These are phyloP conservation scores for Oehlia diaphana DNA, from an alignment of 192 early-diverging fungal genomes.

Conservation along the genomic window DNA sequence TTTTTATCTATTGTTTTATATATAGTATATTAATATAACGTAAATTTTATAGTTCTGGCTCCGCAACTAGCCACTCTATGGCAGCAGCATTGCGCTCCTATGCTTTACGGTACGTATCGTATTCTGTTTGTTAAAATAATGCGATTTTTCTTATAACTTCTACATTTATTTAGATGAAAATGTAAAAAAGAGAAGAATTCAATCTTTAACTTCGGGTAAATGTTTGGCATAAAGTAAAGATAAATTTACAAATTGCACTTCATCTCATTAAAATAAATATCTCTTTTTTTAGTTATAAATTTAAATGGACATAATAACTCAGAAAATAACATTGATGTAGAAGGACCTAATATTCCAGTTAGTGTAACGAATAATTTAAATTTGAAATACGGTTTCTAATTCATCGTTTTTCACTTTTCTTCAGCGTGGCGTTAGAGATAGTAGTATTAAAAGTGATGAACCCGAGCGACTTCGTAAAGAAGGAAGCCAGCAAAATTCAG, in stretches of 20 bases:
- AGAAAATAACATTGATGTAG: neutral
- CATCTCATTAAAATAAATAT: too few species aligned
- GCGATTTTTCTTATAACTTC: neutral
- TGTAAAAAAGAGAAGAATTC: conserved; percentile 1
- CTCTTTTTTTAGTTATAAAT: neutral
- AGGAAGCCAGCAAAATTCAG: neutral
- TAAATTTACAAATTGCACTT: neutral
- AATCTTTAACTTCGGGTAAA: neutral
- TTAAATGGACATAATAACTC: neutral
- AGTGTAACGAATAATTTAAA: neutral
- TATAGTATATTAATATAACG: neutral
- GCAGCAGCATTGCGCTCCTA: conserved; percentile 20
- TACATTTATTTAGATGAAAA: neutral
- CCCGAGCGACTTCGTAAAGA: neutral
- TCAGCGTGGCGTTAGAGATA: neutral
- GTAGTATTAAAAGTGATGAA: neutral
- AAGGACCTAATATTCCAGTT: neutral
- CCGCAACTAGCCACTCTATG: conserved; percentile 7
- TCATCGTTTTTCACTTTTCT: neutral
- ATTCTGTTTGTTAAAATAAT: neutral
- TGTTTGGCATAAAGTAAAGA: neutral
- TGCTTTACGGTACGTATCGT: conserved; percentile 6
- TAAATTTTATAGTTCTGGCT: conserved; percentile 7
- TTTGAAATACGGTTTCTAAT: neutral
- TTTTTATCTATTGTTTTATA: neutral